Conservation (phyloP, 2,329 filamentous ascomycete genomes). For the Pyrenophora seminiperda region DNA sequence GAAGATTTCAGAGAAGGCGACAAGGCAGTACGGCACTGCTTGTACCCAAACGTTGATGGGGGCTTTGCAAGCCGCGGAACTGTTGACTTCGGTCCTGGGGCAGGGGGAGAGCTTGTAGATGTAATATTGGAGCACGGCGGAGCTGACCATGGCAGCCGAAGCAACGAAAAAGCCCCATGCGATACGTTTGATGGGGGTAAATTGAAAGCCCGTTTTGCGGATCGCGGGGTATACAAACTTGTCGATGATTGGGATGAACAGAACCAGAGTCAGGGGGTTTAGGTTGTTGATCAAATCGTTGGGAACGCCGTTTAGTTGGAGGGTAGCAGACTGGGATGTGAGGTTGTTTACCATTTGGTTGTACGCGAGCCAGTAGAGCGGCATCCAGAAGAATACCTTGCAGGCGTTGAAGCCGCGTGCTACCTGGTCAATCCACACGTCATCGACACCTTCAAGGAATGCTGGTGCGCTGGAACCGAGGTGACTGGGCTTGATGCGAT, state of each 20-base stretch:
- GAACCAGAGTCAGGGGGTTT: slow-evolving; percentile 59
- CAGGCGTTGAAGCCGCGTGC: slow-evolving; percentile 47
- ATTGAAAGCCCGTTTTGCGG: slow-evolving; percentile 54
- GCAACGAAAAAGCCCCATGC: slow-evolving; percentile 57
- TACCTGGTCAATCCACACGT: slow-evolving; percentile 73
- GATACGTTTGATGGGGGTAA: slow-evolving; percentile 61
- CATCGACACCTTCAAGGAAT: slow-evolving; percentile 80
- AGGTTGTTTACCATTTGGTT: slow-evolving; percentile 62
- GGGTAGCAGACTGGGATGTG: slow-evolving; percentile 61
- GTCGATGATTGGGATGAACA: slow-evolving; percentile 62
- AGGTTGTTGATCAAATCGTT: slow-evolving; percentile 63
- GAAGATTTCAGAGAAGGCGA: slow-evolving; percentile 64
- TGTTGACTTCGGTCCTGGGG: slow-evolving; percentile 64
- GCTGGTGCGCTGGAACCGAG: slow-evolving; percentile 62
- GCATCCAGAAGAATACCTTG: slow-evolving; percentile 60
- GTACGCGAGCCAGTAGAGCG: slow-evolving; percentile 54
- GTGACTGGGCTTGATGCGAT: slow-evolving; percentile 69
- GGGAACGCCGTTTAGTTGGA: slow-evolving; percentile 58
- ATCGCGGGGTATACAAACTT: slow-evolving; percentile 58
- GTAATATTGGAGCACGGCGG: slow-evolving; percentile 60
- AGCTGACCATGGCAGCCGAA: slow-evolving; percentile 55
- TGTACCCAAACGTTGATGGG: slow-evolving; percentile 69
- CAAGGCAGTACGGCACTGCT: slow-evolving; percentile 56
- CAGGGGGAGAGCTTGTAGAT: slow-evolving; percentile 69
- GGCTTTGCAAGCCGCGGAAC: slow-evolving; percentile 58